phyloP scores from a whole-genome alignment of 1,284 basidiomycete species.

The Agroathelia rolfsii region DNA sequence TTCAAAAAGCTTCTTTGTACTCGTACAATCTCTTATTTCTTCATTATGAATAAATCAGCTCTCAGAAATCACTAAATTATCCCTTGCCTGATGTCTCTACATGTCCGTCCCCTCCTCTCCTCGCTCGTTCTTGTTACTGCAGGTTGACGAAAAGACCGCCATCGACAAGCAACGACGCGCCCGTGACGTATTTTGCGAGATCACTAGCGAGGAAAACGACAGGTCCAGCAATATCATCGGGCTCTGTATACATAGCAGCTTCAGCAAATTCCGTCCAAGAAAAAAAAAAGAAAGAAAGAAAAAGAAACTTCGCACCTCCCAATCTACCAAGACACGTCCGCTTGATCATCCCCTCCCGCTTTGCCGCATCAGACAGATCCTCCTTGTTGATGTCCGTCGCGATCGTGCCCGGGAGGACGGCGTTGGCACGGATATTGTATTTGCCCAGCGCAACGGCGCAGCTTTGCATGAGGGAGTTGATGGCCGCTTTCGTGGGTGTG shows the following conservation, averaged over 20 bases:
- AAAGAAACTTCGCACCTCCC: conserved; percentile 33
- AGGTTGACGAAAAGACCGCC: conserved; percentile 75
- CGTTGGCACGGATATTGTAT: conserved; percentile 67
- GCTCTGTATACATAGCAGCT: conserved; percentile 28
- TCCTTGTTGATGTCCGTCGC: conserved; percentile 74
- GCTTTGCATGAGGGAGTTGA: conserved; percentile 77
- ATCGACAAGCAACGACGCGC: conserved; percentile 63
- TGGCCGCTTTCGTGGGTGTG: conserved; percentile 75
- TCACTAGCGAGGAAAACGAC: conserved; percentile 71
- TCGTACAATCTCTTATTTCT: too few species aligned
- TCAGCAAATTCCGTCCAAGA: too few species aligned
- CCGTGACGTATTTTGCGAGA: conserved; percentile 66
- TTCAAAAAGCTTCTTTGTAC: too few species aligned
- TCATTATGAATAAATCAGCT: too few species aligned
- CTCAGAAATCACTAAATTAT: too few species aligned
- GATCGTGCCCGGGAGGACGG: conserved; percentile 63
- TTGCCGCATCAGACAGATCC: conserved; percentile 53
- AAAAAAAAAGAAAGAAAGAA: conserved; percentile 3
- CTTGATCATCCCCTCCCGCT: conserved; percentile 57
- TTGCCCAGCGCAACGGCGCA: conserved; percentile 72
- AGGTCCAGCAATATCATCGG: conserved; percentile 70
- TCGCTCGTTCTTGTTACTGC: too few species aligned
- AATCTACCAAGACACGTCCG: conserved; percentile 63
- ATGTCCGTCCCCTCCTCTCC: not conserved
- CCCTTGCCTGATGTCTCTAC: conserved; percentile 1